Conservation (phyloP, 305 asterid genomes). For the Solanum hybrid region DNA sequence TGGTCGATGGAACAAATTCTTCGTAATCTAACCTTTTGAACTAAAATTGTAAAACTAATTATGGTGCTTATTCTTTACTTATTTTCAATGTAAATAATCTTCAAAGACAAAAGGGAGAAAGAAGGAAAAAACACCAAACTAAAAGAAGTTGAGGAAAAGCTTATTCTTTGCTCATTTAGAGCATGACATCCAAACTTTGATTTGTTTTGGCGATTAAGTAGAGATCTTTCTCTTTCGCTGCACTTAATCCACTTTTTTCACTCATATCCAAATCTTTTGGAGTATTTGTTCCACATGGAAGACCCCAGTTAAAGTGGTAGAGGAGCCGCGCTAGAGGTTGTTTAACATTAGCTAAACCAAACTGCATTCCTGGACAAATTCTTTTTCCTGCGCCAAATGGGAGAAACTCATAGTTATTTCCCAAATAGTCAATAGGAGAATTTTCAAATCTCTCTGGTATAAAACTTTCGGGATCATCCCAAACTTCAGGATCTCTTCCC, state of each 20-base stretch:
- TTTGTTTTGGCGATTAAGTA: background rate
- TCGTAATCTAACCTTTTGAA: no score
- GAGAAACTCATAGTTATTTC: background rate
- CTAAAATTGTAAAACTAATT: background rate
- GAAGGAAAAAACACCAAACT: no score
- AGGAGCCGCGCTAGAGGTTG: background rate
- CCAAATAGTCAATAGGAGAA: background rate
- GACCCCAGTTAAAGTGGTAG: background rate
- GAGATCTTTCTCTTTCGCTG: background rate
- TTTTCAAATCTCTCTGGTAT: slow-evolving; percentile 14
- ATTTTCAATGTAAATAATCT: no score
- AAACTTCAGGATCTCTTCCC: slow-evolving; percentile 7
- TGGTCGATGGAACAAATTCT: no score
- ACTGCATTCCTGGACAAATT: background rate
- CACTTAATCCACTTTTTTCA: background rate
- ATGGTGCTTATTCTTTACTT: no score
- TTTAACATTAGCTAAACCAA: background rate
- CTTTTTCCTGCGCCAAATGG: background rate
- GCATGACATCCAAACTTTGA: background rate
- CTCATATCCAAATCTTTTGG: background rate
- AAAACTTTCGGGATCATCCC: slow-evolving; percentile 10
- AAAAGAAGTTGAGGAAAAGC: no score
- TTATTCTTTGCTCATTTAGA: no score
- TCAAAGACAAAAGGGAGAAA: no score
- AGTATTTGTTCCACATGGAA: background rate